A percentile compares a stretch with the other conserved stretches of the same genome.
Conservation (phyloP, 768 basidiomycete species). For the Boletus sp. region DNA sequence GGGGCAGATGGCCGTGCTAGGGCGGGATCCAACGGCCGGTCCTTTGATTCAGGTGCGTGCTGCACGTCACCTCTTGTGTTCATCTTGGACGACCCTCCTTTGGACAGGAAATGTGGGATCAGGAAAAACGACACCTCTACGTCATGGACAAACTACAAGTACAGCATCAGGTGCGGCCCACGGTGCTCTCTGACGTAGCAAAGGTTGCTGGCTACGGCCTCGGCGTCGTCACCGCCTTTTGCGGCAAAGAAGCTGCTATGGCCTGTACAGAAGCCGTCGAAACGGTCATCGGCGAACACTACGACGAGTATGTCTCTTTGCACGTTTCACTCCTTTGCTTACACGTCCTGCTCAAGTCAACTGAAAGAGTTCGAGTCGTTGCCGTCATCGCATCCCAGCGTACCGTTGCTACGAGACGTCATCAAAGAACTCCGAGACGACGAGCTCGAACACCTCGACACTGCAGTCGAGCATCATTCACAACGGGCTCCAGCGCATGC, state of each 20-base stretch:
- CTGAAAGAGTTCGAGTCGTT: slow-evolving; percentile 68
- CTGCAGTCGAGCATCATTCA: slow-evolving; percentile 82
- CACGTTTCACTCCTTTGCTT: background rate
- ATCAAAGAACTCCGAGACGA: slow-evolving; percentile 89
- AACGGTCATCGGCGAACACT: slow-evolving; percentile 97
- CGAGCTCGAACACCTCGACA: slow-evolving; percentile 91
- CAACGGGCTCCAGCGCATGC: slow-evolving; percentile 93
- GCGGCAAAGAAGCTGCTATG: slow-evolving; percentile 95
- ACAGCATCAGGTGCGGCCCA: slow-evolving; percentile 85
- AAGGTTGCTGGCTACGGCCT: slow-evolving; percentile 86
- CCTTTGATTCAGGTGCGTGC: slow-evolving; percentile 71
- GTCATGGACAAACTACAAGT: slow-evolving; percentile 84
- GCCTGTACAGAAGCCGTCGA: slow-evolving; percentile 98
- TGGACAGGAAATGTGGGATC: slow-evolving; percentile 94
- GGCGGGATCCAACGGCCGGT: slow-evolving; percentile 52
- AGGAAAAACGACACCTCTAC: slow-evolving; percentile 86
- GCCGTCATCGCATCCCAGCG: slow-evolving; percentile 69
- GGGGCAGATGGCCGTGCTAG: slow-evolving; percentile 78
- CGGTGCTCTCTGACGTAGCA: slow-evolving; percentile 78
- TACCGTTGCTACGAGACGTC: slow-evolving; percentile 68
- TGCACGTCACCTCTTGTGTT: background rate
- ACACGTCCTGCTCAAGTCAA: slow-evolving; percentile 53
- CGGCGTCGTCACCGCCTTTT: slow-evolving; percentile 79
- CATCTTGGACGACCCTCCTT: slow-evolving; percentile 2
- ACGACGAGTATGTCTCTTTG: slow-evolving; percentile 79